Evolutionary conservation across 2,329 filamentous ascomycete species (phyloP).

Genomic region (Neobulgaria alba): DNA sequence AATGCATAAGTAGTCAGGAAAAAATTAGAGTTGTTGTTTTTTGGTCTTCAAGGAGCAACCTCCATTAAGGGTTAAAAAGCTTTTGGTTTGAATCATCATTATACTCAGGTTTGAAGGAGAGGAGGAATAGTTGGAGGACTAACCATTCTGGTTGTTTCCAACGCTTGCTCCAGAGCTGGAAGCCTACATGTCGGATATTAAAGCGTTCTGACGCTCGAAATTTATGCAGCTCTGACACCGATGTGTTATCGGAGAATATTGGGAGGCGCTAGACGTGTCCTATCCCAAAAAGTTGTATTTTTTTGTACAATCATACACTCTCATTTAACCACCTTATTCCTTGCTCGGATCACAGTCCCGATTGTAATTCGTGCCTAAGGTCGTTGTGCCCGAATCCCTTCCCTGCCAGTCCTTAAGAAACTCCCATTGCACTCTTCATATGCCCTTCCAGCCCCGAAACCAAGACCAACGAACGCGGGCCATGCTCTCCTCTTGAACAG

Average conservation of each 20-base stretch:
- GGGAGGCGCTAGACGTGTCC: too few relatives aligned
- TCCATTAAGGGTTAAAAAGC: neutral
- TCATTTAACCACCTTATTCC: neutral
- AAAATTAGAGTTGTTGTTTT: neutral
- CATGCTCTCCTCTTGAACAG: constrained; percentile 97
- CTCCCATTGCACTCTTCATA: constrained; percentile 89
- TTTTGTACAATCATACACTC: constrained; percentile 26
- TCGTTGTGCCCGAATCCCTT: constrained; percentile 24
- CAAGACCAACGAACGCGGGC: constrained; percentile 90
- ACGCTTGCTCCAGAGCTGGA: too few relatives aligned
- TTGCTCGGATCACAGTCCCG: neutral
- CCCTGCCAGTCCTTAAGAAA: constrained; percentile 27
- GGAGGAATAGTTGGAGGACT: too few relatives aligned
- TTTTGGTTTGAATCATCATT: neutral
- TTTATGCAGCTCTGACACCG: too few relatives aligned
- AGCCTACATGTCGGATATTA: too few relatives aligned
- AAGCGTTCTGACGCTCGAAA: too few relatives aligned
- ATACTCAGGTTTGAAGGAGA: too few relatives aligned
- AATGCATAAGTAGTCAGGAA: neutral
- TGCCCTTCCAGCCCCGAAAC: constrained; percentile 90
- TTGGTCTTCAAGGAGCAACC: neutral
- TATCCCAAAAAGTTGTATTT: constrained; percentile 10
- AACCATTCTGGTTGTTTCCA: too few relatives aligned
- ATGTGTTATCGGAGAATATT: too few relatives aligned
- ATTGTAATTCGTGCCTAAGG: constrained; percentile 5